Evolutionary conservation across 2,329 filamentous ascomycete genomes (phyloP), one percentile per base, ranked within the genome.

Genomic region (Sporothrix brunneoviolacea): DNA sequence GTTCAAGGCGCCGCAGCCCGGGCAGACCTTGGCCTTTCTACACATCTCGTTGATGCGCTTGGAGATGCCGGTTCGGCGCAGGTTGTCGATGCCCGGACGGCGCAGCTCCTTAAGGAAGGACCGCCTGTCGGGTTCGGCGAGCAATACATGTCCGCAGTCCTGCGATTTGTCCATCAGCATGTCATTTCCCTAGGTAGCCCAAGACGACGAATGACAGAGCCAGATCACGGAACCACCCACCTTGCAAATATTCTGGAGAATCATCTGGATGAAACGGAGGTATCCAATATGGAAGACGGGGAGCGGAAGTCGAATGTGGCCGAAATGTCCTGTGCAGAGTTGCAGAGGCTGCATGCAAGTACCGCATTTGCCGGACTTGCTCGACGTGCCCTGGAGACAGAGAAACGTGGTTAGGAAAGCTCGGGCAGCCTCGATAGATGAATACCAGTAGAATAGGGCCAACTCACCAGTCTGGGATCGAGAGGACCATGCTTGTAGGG

Each of bases 231-330:
- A 40, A 18, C 28, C 38, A 43, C 63, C 38, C 63, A 77, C 69
- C 64, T 95, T 98, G 82, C 93, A 98, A 57, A 98, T 94, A 62
- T 93, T 86, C 65, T 97, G 91, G 21, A 98, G 76, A 50, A 95
- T 91, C 39, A 84, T 84, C 64, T 95, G 91, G 57, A 93, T 89
- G 65, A 94, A 90, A 65, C 90, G 93, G 60, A 98, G 80, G 65
- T 96, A 98, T 33, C 93, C 93, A 57, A 97, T 90, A 64, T 98
- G 93, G 63, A 97, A 97, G 38, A 86, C 89, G 4, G 93, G 93
- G 46, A 98, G 74, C 1, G 91, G 88, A 13, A 98, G 79, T 61
- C 88, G 83, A 61, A 98, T 86, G 68, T 96, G 86, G 41, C 93
- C 93, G 63, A 97, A 98, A 68, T 98, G 93, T 12, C 93, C 93